Conservation (phyloP, 108 stramenopile genomes). For the Hondaea fermentalgiana region DNA sequence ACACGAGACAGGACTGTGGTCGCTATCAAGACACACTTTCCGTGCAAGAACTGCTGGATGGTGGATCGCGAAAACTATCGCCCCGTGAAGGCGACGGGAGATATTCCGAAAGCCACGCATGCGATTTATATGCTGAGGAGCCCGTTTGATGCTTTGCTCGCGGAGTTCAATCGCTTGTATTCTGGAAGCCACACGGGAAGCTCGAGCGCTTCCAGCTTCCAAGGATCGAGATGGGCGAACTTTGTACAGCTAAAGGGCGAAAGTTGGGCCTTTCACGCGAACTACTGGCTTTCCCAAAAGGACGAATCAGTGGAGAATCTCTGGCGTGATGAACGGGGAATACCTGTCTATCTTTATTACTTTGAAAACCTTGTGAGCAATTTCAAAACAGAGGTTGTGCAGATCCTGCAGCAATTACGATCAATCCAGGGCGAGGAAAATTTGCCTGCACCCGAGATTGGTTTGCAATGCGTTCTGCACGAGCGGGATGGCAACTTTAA, state of each 20-base stretch:
- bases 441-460: neutral
- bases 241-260: neutral
- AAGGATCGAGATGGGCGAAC: neutral
- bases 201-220: neutral
- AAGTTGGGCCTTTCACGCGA: neutral
- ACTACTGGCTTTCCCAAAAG: neutral
- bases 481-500: neutral
- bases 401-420: neutral
- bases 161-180: neutral
- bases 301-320: neutral
- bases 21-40: constrained; percentile 13
- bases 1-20: neutral
- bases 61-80: neutral
- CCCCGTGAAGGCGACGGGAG: neutral
- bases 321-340: neutral
- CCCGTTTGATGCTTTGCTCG: neutral
- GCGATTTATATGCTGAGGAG: neutral
- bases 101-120: neutral
- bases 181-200: neutral
- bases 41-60: neutral
- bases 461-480: neutral
- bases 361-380: neutral
- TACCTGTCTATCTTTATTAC: neutral
- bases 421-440: neutral
- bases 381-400: neutral